These are phyloP conservation scores for Leccinum huronense DNA, from an alignment of 1,284 basidiomycete genomes.

Conservation along the genomic window DNA sequence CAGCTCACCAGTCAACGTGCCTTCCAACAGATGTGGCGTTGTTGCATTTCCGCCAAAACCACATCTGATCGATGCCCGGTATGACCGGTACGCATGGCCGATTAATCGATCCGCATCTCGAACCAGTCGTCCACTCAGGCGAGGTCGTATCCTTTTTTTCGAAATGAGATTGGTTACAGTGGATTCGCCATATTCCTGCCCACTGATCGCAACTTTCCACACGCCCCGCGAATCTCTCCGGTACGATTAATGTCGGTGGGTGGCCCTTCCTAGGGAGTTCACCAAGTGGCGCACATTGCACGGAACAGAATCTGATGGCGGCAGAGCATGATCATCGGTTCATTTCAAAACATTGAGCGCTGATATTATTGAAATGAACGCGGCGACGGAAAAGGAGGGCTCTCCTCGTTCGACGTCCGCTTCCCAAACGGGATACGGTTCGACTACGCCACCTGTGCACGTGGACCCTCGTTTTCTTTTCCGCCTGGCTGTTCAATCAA, in stretches of 20 bases:
- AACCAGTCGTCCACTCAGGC: conserved; percentile 1
- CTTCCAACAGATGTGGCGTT: conserved; percentile 32
- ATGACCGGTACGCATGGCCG: conserved; percentile 8
- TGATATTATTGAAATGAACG: conserved; percentile 5
- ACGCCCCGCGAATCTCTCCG: conserved; percentile 15
- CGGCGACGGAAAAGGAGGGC: conserved; percentile 14
- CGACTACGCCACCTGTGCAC: neutral
- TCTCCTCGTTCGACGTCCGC: conserved; percentile 3
- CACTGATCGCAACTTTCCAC: conserved; percentile 2
- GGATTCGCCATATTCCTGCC: conserved; percentile 19
- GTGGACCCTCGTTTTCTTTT: neutral
- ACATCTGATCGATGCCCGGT: conserved; percentile 8
- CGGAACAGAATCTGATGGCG: conserved; percentile 4
- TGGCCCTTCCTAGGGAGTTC: conserved; percentile 1
- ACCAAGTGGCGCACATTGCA: conserved; percentile 8
- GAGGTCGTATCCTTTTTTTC: conserved; percentile 7
- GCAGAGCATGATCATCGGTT: conserved; percentile 2
- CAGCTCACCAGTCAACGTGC: neutral
- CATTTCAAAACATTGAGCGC: conserved; percentile 9
- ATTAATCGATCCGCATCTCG: conserved; percentile 2
- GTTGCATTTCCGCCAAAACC: conserved; percentile 9
- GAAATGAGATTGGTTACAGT: conserved; percentile 7
- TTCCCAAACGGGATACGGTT: conserved; percentile 5
- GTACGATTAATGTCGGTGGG: neutral
- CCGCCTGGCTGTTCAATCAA: neutral